These are phyloP conservation scores for Ochetophila trinervis DNA, from an alignment of 306 rosid species.

Conservation along the genomic window DNA sequence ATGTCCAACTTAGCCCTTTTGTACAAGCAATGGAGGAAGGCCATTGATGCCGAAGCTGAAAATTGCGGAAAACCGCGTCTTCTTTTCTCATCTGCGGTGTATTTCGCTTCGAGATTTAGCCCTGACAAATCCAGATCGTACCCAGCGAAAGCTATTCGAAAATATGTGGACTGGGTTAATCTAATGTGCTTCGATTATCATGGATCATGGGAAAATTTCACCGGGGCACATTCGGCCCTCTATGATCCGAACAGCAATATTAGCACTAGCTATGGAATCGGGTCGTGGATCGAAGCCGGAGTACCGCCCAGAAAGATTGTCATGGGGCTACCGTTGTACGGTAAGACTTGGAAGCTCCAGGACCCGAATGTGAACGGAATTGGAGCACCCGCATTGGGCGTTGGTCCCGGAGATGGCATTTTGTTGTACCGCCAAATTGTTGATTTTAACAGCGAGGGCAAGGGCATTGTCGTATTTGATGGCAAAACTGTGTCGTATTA, in stretches of 20 bases:
- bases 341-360: slow-evolving; percentile 57
- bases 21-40: slow-evolving; percentile 48
- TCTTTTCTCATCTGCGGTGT: slow-evolving; percentile 59
- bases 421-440: slow-evolving; percentile 44
- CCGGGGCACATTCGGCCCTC: slow-evolving; percentile 50
- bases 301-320: slow-evolving; percentile 50
- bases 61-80: slow-evolving; percentile 30
- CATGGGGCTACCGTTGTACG: slow-evolving; percentile 69
- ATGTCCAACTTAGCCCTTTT: slow-evolving; percentile 62
- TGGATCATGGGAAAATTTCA: slow-evolving; percentile 57
- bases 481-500: slow-evolving; percentile 45
- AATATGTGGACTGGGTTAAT: slow-evolving; percentile 59
- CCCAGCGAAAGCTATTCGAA: slow-evolving; percentile 39
- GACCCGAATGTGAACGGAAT: slow-evolving; percentile 38
- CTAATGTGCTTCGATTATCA: slow-evolving; percentile 82
- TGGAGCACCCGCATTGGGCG: slow-evolving; percentile 49
- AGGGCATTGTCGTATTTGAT: slow-evolving; percentile 48
- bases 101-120: slow-evolving; percentile 39
- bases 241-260: slow-evolving; percentile 44
- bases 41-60: slow-evolving; percentile 36
- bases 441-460: slow-evolving; percentile 31
- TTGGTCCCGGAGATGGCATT: slow-evolving; percentile 46
- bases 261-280: slow-evolving; percentile 47
- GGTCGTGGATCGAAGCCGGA: slow-evolving; percentile 65
- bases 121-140: slow-evolving; percentile 40